Evolutionary conservation across 139 green algal genomes (phyloP).

Genomic region (Haematococcus lacustris): DNA sequence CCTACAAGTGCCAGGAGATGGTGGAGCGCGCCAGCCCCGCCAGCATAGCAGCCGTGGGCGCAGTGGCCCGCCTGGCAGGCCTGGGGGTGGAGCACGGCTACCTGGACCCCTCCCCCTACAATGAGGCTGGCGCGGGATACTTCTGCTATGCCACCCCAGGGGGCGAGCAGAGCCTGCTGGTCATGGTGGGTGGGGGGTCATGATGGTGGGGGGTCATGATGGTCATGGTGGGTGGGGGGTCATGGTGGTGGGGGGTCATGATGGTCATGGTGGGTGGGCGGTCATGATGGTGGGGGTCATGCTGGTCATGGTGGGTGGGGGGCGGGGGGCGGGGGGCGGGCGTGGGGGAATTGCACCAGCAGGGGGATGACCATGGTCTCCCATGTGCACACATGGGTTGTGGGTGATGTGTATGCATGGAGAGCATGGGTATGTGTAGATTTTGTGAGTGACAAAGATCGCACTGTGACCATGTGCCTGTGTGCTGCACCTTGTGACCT

Average conservation of each 20-base stretch:
- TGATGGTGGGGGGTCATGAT: too few species aligned
- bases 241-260: too few species aligned
- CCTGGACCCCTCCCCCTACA: constrained; percentile 45
- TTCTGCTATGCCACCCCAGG: too few species aligned
- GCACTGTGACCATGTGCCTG: too few species aligned
- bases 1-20: constrained; percentile 46
- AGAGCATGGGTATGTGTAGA: too few species aligned
- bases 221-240: too few species aligned
- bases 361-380: constrained; percentile 3
- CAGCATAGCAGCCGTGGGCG: not conserved
- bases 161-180: constrained; percentile 19
- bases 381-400: too few species aligned
- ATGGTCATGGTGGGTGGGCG: constrained; percentile 1
- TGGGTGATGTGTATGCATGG: too few species aligned
- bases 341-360: too few species aligned
- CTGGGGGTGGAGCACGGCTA: constrained; percentile 43
- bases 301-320: not conserved
- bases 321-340: not conserved
- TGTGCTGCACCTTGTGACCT: too few species aligned
- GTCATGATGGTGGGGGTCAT: not conserved
- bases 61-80: constrained; percentile 12
- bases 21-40: constrained; percentile 19
- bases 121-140: constrained; percentile 41
- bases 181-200: too few species aligned
- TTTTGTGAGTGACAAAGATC: too few species aligned